Evolutionary conservation across 306 rosid species (phyloP), one percentile per base, ranked within the genome.

Genomic region (Rosa multiflora): DNA sequence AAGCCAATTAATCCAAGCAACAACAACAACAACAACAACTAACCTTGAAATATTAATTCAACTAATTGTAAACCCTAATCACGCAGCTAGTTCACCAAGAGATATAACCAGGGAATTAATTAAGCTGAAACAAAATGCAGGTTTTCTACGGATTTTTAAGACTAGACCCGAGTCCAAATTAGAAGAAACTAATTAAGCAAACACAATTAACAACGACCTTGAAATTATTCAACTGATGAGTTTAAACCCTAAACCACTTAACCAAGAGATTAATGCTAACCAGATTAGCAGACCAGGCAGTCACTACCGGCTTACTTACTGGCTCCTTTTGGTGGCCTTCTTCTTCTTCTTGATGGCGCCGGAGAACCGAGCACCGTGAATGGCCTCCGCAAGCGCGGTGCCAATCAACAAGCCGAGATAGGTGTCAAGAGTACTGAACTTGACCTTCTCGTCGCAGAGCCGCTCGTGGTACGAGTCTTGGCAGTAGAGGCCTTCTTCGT

Each of bases 341-440:
- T 26, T 71, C 59, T 49, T 72, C 13, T 17, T 47, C 1, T 0
- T 1, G n/a, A 12, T 7, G 9, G 43, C 8, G 20, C 68, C 40
- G 35, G 71, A 35, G n/a, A 15, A 8, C 18, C 47, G 5, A 26
- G 44, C 43, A 4, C 61, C 75, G 26, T 48, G 44, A 29, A 72
- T 49, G 74, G 64, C 49, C 13, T 55, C 58, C 29, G 53, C 6
- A 49, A 72, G 49, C 20, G 48, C 20, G 2, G 62, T 44, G 5
- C 84, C 87, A 3, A 80, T 63, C 62, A 66, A 46, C 32, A 66
- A 72, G 76, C 62, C 39, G 37, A 84, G 68, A 51, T 84, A 73
- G 3, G 67, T 6, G 42, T 84, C 87, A 48, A 77, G 21, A 20
- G 79, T 59, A 9, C 35, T 21, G 39, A 43, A 72, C 79, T 40